Conservation (phyloP, 2,329 filamentous ascomycete species). For the Fusarium compactum region DNA sequence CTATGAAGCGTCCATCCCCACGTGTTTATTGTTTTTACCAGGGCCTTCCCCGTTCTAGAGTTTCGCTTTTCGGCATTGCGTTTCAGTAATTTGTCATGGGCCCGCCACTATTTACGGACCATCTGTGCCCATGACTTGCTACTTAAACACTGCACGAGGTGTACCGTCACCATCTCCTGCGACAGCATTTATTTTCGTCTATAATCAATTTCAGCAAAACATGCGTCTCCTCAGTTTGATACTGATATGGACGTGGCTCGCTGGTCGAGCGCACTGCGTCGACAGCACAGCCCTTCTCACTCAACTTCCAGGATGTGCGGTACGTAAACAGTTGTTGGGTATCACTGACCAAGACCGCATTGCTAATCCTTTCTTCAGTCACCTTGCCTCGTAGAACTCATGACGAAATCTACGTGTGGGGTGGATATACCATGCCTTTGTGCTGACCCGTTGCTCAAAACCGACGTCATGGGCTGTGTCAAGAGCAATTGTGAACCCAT, state of each 20-base stretch:
- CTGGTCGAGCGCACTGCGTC: neutral
- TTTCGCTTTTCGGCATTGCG: neutral
- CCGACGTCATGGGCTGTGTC: neutral
- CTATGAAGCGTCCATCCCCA: neutral
- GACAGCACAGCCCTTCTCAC: neutral
- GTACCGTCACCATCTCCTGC: neutral
- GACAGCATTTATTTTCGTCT: neutral
- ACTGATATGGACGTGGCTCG: neutral
- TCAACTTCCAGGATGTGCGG: neutral
- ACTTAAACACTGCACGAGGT: neutral
- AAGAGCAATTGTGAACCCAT: neutral
- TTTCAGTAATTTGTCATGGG: neutral
- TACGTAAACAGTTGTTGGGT: neutral
- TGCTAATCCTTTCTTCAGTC: neutral
- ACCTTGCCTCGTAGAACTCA: neutral
- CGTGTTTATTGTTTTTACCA: neutral
- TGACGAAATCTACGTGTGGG: neutral
- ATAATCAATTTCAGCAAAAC: neutral
- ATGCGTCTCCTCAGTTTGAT: neutral
- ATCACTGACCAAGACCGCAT: neutral
- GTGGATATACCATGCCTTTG: neutral
- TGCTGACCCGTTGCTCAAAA: neutral
- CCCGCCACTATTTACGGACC: neutral
- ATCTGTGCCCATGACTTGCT: neutral
- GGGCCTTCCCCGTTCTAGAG: neutral